Evolutionary conservation across 2,329 filamentous ascomycete species (phyloP).

Genomic region (Alternaria consortialis): DNA sequence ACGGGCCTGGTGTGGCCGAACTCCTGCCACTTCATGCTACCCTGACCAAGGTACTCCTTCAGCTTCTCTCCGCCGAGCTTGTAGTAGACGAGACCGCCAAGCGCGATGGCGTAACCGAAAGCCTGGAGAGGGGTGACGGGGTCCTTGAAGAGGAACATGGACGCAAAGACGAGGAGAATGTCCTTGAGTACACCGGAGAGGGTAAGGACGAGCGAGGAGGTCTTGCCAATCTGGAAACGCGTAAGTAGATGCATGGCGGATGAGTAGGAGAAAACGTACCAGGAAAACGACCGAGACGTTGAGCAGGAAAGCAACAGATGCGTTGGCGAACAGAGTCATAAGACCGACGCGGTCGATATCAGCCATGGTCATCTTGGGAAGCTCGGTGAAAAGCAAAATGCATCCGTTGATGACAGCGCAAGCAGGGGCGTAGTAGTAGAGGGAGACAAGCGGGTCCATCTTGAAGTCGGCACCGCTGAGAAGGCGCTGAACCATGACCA

Average conservation of each 20-base stretch:
- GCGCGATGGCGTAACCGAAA: constrained; percentile 83
- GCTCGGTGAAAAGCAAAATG: constrained; percentile 76
- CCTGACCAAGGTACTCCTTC: constrained; percentile 78
- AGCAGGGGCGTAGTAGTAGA: constrained; percentile 89
- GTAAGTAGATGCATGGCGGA: constrained; percentile 21
- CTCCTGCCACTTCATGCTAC: constrained; percentile 82
- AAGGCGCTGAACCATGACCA: constrained; percentile 85
- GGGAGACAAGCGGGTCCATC: constrained; percentile 88
- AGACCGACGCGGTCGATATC: constrained; percentile 79
- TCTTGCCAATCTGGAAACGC: constrained; percentile 77
- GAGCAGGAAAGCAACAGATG: constrained; percentile 78
- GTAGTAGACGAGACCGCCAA: constrained; percentile 83
- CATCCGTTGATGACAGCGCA: constrained; percentile 83
- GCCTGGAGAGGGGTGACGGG: constrained; percentile 78
- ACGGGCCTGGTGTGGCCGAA: constrained; percentile 80
- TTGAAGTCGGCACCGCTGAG: constrained; percentile 86
- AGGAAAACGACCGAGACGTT: constrained; percentile 88
- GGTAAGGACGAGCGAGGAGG: constrained; percentile 84
- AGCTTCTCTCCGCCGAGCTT: constrained; percentile 85
- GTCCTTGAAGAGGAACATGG: constrained; percentile 83
- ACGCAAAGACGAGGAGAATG: constrained; percentile 80
- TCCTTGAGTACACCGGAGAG: constrained; percentile 90
- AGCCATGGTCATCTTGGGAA: constrained; percentile 72
- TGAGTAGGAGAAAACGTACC: constrained; percentile 62
- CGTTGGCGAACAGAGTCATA: constrained; percentile 77